Conservation (phyloP, 108 stramenopile genomes). For the Bacterosira constricta region DNA sequence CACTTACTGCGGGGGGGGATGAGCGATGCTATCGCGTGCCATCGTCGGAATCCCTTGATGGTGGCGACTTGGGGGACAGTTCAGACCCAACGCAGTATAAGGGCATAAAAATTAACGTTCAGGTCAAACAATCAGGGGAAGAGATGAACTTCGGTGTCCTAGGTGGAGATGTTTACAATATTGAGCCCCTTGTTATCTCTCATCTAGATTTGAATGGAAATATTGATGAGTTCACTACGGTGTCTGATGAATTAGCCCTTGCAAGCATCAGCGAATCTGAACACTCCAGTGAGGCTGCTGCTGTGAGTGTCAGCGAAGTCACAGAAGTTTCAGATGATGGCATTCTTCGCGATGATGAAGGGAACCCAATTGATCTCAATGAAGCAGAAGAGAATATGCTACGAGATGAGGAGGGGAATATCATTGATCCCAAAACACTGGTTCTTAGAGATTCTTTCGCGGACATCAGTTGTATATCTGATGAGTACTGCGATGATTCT, state of each 20-base stretch:
- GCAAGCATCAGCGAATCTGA: constrained; percentile 7
- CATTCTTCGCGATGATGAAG: constrained; percentile 37
- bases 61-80: too few species aligned
- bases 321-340: constrained; percentile 25
- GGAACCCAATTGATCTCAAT: constrained; percentile 25
- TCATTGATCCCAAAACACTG: constrained; percentile 35
- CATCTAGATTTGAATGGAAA: background rate
- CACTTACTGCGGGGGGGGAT: background rate
- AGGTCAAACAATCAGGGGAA: too few species aligned
- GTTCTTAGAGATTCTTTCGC: constrained; percentile 22
- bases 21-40: background rate
- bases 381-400: constrained; percentile 38
- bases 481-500: constrained; percentile 29
- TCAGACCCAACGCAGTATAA: too few species aligned
- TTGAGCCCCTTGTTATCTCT: too few species aligned
- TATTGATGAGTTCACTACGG: background rate
- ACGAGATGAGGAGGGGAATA: constrained; percentile 34
- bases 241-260: background rate
- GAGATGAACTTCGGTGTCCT: too few species aligned
- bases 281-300: background rate
- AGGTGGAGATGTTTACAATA: too few species aligned
- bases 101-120: too few species aligned
- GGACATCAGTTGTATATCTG: constrained; percentile 22
- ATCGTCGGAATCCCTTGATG: too few species aligned
- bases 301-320: constrained; percentile 11